Evolutionary conservation across 495 filamentous ascomycete species (phyloP).

Genomic region (Evansstolkia leycettana): DNA sequence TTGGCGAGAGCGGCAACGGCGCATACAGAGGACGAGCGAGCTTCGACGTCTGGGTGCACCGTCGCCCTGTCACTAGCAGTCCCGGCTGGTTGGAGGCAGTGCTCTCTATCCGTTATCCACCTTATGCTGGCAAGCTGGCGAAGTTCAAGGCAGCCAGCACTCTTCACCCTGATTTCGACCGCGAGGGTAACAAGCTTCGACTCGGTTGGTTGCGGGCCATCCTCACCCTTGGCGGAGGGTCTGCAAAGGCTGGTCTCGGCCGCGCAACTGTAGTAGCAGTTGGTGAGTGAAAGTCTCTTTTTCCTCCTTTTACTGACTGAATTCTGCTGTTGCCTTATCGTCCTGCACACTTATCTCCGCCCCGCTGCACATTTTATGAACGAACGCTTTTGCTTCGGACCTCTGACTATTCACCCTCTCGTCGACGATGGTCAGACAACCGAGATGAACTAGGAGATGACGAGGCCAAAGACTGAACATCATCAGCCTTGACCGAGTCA

Average conservation of each 20-base stretch:
- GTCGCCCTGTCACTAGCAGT: constrained; percentile 60
- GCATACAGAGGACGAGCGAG: constrained; percentile 71
- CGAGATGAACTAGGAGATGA: no score
- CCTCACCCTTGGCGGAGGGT: constrained; percentile 33
- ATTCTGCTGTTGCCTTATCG: not conserved
- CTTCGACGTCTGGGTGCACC: constrained; percentile 78
- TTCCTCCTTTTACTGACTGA: not conserved
- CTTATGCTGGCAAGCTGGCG: constrained; percentile 52
- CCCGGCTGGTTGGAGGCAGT: constrained; percentile 72
- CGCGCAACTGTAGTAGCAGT: constrained; percentile 32
- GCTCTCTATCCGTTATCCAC: constrained; percentile 69
- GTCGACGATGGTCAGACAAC: not conserved
- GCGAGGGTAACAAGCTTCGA: constrained; percentile 49
- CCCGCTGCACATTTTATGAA: no score
- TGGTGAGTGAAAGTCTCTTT: constrained; percentile 27
- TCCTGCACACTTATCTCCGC: no score
- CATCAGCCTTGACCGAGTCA: no score
- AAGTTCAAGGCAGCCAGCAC: constrained; percentile 43
- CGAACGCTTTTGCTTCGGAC: not conserved
- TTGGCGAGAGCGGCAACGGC: constrained; percentile 75
- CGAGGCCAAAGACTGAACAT: no score
- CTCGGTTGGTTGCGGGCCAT: constrained; percentile 33
- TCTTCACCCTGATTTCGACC: constrained; percentile 69
- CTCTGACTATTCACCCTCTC: constrained; percentile 1
- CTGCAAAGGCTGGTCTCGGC: constrained; percentile 24